phyloP scores from a whole-genome alignment of 768 basidiomycete genomes.

The Lactarius hengduanensis region DNA sequence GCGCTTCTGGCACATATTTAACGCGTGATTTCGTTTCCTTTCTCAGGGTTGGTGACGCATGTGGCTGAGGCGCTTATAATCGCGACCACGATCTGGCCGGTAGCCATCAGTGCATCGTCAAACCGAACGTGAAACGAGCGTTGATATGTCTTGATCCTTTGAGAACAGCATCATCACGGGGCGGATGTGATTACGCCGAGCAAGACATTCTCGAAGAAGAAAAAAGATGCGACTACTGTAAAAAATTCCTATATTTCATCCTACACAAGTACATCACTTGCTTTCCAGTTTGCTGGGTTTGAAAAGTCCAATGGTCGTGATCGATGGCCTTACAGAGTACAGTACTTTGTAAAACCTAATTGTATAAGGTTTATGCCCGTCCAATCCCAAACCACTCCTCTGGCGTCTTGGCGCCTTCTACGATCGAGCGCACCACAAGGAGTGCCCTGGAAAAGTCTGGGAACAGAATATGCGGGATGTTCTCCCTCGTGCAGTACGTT shows the following conservation, averaged over 20 bases:
- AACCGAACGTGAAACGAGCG: conserved; percentile 6
- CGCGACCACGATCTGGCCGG: background rate
- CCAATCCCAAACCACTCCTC: conserved; percentile 45
- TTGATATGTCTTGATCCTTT: background rate
- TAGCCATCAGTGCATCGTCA: conserved; percentile 2
- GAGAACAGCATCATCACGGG: conserved; percentile 2
- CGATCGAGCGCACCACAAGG: conserved; percentile 60
- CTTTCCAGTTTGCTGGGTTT: background rate
- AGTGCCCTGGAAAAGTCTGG: conserved; percentile 64
- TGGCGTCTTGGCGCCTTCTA: conserved; percentile 64
- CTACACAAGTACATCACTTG: background rate
- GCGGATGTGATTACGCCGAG: background rate
- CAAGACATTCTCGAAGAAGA: background rate
- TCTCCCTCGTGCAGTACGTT: conserved; percentile 73
- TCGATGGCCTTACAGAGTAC: background rate
- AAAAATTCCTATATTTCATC: background rate
- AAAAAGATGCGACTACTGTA: background rate
- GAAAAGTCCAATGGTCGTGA: background rate
- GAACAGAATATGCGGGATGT: conserved; percentile 80
- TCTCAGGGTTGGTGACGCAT: conserved; percentile 15
- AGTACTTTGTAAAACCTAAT: background rate
- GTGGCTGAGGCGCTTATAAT: conserved; percentile 13
- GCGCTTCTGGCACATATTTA: background rate
- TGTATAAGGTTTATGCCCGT: conserved; percentile 13
- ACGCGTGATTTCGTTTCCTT: background rate